Evolutionary conservation across 306 rosid species (phyloP), one percentile per base, ranked within the genome.

Genomic region (Elaeagnus macrophylla): DNA sequence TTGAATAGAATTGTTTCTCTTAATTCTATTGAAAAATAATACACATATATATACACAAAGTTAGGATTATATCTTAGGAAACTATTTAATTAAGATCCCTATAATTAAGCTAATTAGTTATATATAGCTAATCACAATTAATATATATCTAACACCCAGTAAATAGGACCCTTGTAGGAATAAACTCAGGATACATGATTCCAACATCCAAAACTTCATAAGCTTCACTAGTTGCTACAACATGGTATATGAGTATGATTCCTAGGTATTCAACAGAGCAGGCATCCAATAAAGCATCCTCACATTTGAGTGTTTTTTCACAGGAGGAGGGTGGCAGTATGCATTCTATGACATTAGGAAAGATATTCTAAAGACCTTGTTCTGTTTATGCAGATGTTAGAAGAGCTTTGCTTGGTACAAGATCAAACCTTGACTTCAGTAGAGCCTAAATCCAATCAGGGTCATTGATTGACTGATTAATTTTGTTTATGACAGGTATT

Each of bases 301-400:
- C 60, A 90, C 64, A 57, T 95, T 69, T 51, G 81, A 77, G 49
- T 36, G 50, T 0, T 74, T 60, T 72, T 52, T 71, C 67, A 95
- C 97, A 36, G n/a, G n/a, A n/a, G n/a, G n/a, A 88, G 80, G 97
- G 95, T 13, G 95, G 77, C 51, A 93, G 93, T 51, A 89, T 77
- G 59, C 80, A 85, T 57, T 76, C 74, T 55, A 85, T 83, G 58
- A 86, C 94, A 32, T 91, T 91, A 7, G 95, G 97, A 75, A 90
- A 86, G 49, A 90, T 83, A 11, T 77, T 84, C 72, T 83, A 88
- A 67, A 90, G 97, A 62, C 97, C 95, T 68, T 67, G 67, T 62
- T 94, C 97, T 9, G 97, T 90, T 71, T 90, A 86, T 14, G 97
- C 97, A 10, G 95, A 90, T 57, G 91, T 86, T 71, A 86, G 77